Base-by-base conservation (phyloP, 805 yeast genomes). In the Ogataea zsoltii region DNA sequence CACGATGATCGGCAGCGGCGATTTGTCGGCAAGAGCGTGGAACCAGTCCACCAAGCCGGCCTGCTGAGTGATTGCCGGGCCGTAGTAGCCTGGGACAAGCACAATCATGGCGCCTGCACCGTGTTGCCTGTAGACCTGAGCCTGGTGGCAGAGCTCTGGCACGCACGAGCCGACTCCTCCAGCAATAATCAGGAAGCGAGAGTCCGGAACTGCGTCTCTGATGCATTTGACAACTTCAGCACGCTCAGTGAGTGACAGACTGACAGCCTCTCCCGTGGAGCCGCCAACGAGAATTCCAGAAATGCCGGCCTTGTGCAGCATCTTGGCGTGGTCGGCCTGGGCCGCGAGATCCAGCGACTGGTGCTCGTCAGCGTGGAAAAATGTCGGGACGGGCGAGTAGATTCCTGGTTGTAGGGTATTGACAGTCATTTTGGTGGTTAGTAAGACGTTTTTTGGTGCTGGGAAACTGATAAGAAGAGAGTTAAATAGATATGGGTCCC, bases 231-330 rank as follows among this genome's bases (percentile, higher is more conserved):
- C 62, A 4, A 68, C 45, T 10, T 56, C 38, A 11, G 58, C 58
- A 53, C 82, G 67, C 60, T 77, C 83, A 31, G 60, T 54, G 37
- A 69, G 62, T 12, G 79, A 67, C 54, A 76, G 59, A 50, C 75
- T 78, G 30, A 75, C 73, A 44, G 74, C 71, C 56, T 77, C 82
- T 30, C 82, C 83, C n/a, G 80, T 77, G 15, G 80, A 75, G 4
- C 82, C 82, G 48, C 74, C 65, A 11, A 76, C 58, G 15, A 76
- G 72, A 3, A 74, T 59, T 13, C 83, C 83, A 33, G 59, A 49
- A 42, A 77, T 70, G 9, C 82, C 82, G 42, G 64, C 65, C 12
- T 68, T 54, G 31, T 72, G 61, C 39, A 77, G 63, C 57, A 58
- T 66, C 41, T 69, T 63, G 29, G 80, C 72, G 51, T 77, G 82